Evolutionary conservation across 805 yeast genomes (phyloP), one percentile per base, ranked within the genome.

Genomic region (Barnettozyma salicaria): DNA sequence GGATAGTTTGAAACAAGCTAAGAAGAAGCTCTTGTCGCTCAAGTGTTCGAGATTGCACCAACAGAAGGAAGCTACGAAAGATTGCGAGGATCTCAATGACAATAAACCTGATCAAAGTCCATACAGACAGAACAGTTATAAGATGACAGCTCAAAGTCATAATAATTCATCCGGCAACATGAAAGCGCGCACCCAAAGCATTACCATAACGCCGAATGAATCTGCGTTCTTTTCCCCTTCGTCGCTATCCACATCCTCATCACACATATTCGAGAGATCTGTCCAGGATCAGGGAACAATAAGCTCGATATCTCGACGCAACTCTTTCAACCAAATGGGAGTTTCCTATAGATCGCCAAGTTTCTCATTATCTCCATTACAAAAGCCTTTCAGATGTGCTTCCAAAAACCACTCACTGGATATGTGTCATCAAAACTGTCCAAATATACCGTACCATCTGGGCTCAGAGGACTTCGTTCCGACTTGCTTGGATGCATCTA

Each of bases 401-500:
- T 16, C 14, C 37, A 19, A n/a, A 14, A 18, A n/a, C 32, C 22
- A 18, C 18, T 13, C 8, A 17, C 30, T 10, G 27, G 19, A 8
- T n/a, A 22, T 7, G 7, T 19, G 22, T 7, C 34, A 10, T 23
- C 26, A 10, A n/a, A 26, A 20, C 16, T 19, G 24, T n/a, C 25
- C 30, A 13, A 30, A 8, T 25, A 34, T 34, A 14, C 42, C 42
- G 26, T 21, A 28, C 2, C 43, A 40, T 25, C 26, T 40, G 11
- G 33, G 28, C n/a, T 29, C 40, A 7, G 84, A 85, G 55, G 82
- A 86, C 57, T 74, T 61, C 45, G 80, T 86, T 17, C 83, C 94
- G 3, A 89, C 96, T 1, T 85, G 85, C 7, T 64, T 86, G 49
- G 95, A 84, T 50, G 86, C 95, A 7, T 74, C 92, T 5, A 70